A percentile compares a stretch with the other conserved stretches of the same genome.
These are phyloP conservation scores for Proliferodiscus dingleyae DNA, from an alignment of 2,329 filamentous ascomycete species.

Conservation along the genomic window DNA sequence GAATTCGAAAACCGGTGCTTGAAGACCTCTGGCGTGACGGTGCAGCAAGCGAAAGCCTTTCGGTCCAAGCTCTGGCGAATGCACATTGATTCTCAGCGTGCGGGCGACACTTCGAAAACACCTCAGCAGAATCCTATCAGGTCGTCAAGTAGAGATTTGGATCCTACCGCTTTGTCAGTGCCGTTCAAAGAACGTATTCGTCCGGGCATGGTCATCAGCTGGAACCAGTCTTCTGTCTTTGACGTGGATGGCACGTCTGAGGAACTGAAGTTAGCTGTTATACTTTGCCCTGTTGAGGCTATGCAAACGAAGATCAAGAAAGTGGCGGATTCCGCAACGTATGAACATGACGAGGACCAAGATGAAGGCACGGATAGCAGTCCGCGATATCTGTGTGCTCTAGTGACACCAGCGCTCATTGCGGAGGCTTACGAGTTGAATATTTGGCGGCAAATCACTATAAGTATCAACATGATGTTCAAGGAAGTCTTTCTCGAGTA, in stretches of 20 bases:
- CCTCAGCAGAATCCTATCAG: not conserved
- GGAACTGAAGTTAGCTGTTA: not conserved
- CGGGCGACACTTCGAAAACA: conserved; percentile 25
- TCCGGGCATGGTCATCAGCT: conserved; percentile 35
- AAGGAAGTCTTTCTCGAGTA: conserved; percentile 41
- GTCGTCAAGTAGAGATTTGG: not conserved
- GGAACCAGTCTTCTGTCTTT: conserved; percentile 12
- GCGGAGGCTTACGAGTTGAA: conserved; percentile 37
- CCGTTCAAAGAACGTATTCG: conserved; percentile 39
- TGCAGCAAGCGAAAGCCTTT: conserved; percentile 39
- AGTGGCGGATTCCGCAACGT: conserved; percentile 2
- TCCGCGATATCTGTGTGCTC: conserved; percentile 34
- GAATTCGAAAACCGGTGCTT: conserved; percentile 40
- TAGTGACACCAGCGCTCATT: conserved; percentile 33
- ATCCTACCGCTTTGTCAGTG: not conserved
- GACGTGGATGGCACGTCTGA: conserved; percentile 5
- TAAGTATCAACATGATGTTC: conserved; percentile 35
- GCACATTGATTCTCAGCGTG: conserved; percentile 37
- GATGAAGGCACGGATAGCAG: conserved; percentile 7
- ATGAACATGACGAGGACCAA: conserved; percentile 11
- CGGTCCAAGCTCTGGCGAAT: conserved; percentile 39
- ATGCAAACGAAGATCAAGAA: not conserved
- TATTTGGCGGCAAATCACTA: conserved; percentile 36
- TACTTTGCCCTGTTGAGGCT: not conserved
- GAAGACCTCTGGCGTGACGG: conserved; percentile 33